These are phyloP conservation scores for Cystobasidium ongulense DNA, from an alignment of 768 basidiomycete genomes.

Conservation along the genomic window DNA sequence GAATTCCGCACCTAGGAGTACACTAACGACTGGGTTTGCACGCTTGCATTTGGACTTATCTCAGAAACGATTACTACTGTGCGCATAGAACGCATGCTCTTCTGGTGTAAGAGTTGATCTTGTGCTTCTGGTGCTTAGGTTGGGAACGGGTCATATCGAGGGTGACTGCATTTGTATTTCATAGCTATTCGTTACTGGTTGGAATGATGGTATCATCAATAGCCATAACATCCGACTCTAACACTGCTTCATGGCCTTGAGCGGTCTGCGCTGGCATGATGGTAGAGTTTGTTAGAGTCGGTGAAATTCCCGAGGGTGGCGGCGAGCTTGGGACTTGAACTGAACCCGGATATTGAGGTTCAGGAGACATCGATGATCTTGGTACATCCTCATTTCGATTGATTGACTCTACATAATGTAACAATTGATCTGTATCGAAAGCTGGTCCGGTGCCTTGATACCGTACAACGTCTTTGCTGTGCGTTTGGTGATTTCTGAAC, in stretches of 20 bases:
- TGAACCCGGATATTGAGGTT: not conserved
- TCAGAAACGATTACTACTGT: too few relatives aligned
- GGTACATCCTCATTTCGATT: slow-evolving; percentile 45
- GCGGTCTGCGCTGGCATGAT: not conserved
- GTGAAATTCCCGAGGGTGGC: not conserved
- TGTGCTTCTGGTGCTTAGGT: too few relatives aligned
- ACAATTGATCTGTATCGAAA: not conserved
- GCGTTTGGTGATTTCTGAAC: not conserved
- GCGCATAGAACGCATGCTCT: too few relatives aligned
- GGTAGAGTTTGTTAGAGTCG: not conserved
- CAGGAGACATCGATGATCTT: not conserved
- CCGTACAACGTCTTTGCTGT: not conserved
- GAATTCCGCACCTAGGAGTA: too few relatives aligned
- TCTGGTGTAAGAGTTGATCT: too few relatives aligned
- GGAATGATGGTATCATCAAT: not conserved
- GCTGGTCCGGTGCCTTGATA: slow-evolving; percentile 2
- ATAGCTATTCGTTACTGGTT: too few relatives aligned
- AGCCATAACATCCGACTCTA: not conserved
- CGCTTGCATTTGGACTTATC: too few relatives aligned
- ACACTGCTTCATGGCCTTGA: not conserved
- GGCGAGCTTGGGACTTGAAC: not conserved
- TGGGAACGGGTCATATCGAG: too few relatives aligned
- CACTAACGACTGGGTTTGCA: too few relatives aligned
- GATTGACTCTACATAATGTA: slow-evolving; percentile 47
- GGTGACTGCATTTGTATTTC: too few relatives aligned